Evolutionary conservation across 2,329 filamentous ascomycete species (phyloP).

Genomic region (Basipetospora chlamydospora): DNA sequence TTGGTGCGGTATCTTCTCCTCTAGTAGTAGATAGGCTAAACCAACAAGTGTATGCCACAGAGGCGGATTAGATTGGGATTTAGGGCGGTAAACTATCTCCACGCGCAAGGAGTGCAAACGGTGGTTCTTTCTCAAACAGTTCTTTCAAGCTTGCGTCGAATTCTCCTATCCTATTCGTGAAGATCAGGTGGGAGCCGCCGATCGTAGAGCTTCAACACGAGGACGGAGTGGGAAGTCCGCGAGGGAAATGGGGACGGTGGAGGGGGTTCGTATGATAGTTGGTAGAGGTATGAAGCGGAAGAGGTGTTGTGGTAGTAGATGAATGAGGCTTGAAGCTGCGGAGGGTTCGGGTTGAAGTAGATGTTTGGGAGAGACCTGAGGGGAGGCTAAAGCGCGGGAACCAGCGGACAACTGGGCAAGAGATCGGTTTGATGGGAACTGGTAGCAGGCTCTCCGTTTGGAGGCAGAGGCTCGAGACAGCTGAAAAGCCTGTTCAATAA

Average conservation of each 20-base stretch:
- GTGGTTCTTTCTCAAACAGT: too few relatives aligned
- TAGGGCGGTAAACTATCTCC: too few relatives aligned
- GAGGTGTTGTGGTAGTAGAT: too few relatives aligned
- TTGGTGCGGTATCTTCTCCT: constrained; percentile 16
- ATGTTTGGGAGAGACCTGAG: too few relatives aligned
- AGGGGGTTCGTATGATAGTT: background rate
- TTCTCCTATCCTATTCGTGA: too few relatives aligned
- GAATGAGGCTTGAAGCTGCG: background rate
- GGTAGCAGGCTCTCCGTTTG: constrained; percentile 5
- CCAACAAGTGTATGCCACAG: too few relatives aligned
- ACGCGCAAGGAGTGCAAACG: constrained; percentile 3
- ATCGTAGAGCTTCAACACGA: too few relatives aligned
- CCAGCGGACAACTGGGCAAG: constrained; percentile 1
- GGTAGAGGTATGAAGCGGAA: background rate
- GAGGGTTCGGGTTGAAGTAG: background rate
- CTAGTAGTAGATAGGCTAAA: constrained; percentile 2
- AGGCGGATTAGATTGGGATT: constrained; percentile 2
- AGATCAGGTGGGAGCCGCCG: too few relatives aligned
- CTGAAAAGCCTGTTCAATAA: constrained; percentile 38
- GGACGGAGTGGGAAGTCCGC: too few relatives aligned
- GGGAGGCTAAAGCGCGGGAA: background rate
- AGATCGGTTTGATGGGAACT: constrained; percentile 4
- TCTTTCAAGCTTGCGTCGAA: too few relatives aligned
- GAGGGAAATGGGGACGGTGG: background rate
- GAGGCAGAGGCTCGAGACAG: constrained; percentile 5